These are phyloP conservation scores for Kwoniella bestiolae DNA, from an alignment of 768 basidiomycete genomes.

Conservation along the genomic window DNA sequence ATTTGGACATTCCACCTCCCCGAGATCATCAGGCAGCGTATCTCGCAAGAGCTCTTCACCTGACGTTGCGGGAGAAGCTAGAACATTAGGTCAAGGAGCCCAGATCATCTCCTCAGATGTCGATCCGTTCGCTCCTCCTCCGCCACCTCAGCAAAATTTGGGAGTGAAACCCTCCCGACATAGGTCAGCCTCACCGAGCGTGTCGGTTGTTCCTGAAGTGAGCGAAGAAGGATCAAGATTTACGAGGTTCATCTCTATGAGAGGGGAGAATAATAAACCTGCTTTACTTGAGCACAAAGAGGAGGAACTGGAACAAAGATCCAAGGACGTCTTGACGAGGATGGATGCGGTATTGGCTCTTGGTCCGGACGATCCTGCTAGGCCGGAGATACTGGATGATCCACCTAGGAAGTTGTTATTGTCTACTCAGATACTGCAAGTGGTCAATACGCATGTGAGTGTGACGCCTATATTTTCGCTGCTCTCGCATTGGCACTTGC, in stretches of 20 bases:
- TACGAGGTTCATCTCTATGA: conserved; percentile 21
- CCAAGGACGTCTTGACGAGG: conserved; percentile 40
- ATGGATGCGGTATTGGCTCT: conserved; percentile 53
- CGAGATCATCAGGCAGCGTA: conserved; percentile 33
- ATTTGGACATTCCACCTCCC: conserved; percentile 44
- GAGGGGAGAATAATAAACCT: background rate
- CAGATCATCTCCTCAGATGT: conserved; percentile 65
- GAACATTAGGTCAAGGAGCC: conserved; percentile 18
- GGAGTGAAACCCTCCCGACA: conserved; percentile 66
- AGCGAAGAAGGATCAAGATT: conserved; percentile 44
- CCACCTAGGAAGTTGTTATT: conserved; percentile 84
- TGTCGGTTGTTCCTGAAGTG: conserved; percentile 49
- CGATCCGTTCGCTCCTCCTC: conserved; percentile 66
- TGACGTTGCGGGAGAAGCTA: conserved; percentile 3
- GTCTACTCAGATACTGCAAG: conserved; percentile 85
- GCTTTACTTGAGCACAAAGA: conserved; percentile 13
- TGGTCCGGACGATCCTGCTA: conserved; percentile 36
- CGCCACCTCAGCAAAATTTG: conserved; percentile 62
- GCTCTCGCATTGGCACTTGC: background rate
- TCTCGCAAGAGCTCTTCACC: conserved; percentile 39
- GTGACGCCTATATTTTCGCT: background rate
- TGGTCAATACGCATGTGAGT: conserved; percentile 71
- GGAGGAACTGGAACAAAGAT: conserved; percentile 28
- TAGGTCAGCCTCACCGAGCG: conserved; percentile 44
- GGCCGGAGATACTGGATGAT: conserved; percentile 72